These are phyloP conservation scores for Chondrus crispus DNA, from an alignment of 23 red algal species.

Conservation along the genomic window DNA sequence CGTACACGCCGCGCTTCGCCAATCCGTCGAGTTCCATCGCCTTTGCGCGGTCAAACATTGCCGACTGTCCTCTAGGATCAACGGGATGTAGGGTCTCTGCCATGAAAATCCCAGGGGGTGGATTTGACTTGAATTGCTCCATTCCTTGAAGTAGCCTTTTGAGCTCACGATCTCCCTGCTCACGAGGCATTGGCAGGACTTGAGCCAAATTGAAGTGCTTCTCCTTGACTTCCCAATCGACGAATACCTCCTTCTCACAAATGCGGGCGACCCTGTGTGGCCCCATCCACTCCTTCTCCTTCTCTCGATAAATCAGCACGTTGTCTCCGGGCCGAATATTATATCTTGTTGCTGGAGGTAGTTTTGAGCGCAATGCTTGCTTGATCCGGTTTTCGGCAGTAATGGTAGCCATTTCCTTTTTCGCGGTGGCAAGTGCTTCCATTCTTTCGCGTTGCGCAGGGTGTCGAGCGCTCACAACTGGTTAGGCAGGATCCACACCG, in stretches of 20 bases:
- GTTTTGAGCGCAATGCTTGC: not conserved
- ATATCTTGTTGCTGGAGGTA: not conserved
- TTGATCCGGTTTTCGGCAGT: not conserved
- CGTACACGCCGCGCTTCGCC: not conserved
- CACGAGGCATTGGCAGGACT: too few relatives aligned
- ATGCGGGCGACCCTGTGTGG: too few relatives aligned
- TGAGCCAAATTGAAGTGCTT: too few relatives aligned
- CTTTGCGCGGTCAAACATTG: not conserved
- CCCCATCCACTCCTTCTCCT: too few relatives aligned
- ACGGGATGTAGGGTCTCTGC: not conserved
- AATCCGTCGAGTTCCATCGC: not conserved
- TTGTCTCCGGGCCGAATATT: not conserved
- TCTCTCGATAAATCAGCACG: not conserved
- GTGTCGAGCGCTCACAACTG: not conserved
- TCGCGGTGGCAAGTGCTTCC: not conserved
- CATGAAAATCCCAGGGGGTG: not conserved
- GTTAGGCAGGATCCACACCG: not conserved
- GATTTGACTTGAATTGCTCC: too few relatives aligned
- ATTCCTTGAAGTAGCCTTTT: too few relatives aligned
- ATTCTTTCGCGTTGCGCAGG: not conserved
- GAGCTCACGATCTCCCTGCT: too few relatives aligned
- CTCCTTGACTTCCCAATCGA: too few relatives aligned
- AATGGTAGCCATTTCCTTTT: not conserved
- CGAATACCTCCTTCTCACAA: too few relatives aligned
- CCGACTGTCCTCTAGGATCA: not conserved